Evolutionary conservation across 345 rosid species (phyloP).

Genomic region (Sonneratia caseolaris): DNA sequence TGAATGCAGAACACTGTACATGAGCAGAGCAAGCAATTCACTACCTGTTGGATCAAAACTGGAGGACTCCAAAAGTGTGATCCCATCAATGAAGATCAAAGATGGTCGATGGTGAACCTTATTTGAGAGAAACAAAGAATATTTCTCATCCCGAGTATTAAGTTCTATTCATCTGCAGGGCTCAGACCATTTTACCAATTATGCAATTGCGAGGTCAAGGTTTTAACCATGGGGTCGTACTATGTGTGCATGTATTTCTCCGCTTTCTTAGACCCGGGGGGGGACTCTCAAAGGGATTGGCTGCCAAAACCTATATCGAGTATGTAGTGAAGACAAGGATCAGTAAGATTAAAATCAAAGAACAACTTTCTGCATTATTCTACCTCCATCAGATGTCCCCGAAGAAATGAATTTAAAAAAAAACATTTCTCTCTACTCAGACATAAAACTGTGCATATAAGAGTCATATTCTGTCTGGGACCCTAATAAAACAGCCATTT

Average conservation of each 20-base stretch:
- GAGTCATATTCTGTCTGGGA: background rate
- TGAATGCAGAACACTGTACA: background rate
- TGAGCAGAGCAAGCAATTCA: background rate
- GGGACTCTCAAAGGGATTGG: constrained; percentile 71
- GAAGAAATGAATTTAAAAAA: background rate
- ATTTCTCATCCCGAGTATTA: background rate
- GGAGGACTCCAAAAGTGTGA: background rate
- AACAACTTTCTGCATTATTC: no score
- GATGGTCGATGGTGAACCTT: background rate
- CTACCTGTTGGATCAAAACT: constrained; percentile 1
- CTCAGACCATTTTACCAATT: constrained; percentile 43
- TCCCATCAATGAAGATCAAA: background rate
- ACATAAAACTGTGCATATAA: background rate
- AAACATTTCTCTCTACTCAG: background rate
- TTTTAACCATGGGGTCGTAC: constrained; percentile 79
- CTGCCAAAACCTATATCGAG: constrained; percentile 38
- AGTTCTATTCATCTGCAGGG: background rate
- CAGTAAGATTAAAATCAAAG: background rate
- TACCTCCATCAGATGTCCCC: no score
- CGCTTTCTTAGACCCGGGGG: constrained; percentile 76
- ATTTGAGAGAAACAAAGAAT: background rate
- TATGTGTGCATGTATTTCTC: constrained; percentile 62
- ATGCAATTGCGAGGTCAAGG: constrained; percentile 56
- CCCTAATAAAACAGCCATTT: background rate
- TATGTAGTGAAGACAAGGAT: background rate